A percentile compares a stretch with the other conserved stretches of the same genome.
Evolutionary conservation across 192 early-diverging fungal genomes (phyloP).

Genomic region (Chytriomyces sp.): DNA sequence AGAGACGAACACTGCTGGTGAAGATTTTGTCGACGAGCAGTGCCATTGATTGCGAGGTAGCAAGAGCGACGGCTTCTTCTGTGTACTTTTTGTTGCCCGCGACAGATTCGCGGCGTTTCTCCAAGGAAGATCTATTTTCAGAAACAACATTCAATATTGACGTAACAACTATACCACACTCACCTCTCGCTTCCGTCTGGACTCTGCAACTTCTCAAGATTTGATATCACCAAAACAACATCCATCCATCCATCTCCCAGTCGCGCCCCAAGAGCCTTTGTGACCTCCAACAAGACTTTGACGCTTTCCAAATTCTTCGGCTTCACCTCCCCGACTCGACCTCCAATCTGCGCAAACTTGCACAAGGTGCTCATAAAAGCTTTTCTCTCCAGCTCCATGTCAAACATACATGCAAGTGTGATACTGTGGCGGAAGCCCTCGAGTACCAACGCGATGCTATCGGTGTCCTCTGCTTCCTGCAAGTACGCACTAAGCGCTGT

Average conservation of each 20-base stretch:
- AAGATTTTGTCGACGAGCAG: conserved; percentile 85
- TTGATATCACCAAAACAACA: conserved; percentile 80
- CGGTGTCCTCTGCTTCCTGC: conserved; percentile 80
- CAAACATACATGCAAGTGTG: conserved; percentile 83
- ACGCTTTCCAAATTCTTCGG: conserved; percentile 93
- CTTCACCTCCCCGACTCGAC: conserved; percentile 71
- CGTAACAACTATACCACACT: background rate
- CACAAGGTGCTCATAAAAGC: conserved; percentile 87
- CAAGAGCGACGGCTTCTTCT: conserved; percentile 55
- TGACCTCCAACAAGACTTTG: conserved; percentile 80
- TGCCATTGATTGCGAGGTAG: conserved; percentile 69
- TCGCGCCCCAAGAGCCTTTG: conserved; percentile 49
- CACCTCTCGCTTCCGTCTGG: conserved; percentile 37
- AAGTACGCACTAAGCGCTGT: conserved; percentile 79
- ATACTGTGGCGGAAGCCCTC: conserved; percentile 81
- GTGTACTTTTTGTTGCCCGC: conserved; percentile 5
- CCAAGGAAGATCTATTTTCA: background rate
- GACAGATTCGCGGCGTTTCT: background rate
- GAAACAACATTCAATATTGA: background rate
- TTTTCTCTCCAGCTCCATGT: conserved; percentile 84
- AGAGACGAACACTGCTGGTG: conserved; percentile 75
- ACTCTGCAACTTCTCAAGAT: conserved; percentile 85
- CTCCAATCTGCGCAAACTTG: conserved; percentile 83
- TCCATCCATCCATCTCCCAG: conserved; percentile 76
- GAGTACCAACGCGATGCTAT: conserved; percentile 57